Evolutionary conservation across 805 yeast genomes (phyloP), one percentile per base, ranked within the genome.

Genomic region (Isabelozyma heimii): DNA sequence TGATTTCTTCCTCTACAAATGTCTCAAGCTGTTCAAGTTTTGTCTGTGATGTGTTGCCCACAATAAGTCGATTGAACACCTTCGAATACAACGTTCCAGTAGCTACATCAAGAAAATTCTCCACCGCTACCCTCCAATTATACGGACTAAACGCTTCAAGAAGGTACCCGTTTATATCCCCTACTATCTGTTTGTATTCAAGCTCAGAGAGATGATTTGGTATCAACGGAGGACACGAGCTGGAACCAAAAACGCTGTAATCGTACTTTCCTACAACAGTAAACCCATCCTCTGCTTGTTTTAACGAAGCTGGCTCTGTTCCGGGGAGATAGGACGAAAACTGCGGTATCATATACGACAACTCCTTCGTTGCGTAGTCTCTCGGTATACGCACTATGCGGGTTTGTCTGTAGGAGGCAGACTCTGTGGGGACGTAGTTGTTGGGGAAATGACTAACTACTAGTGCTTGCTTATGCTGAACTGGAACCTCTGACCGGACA

Each of bases 381-480:
- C 91, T 62, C 4, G 92, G 90, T 2, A 86, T 72, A 46, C 91
- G 61, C 4, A 86, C 84, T n/a, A 87, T 73, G 50, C 92, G 66
- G 0, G 87, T 81, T 7, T 57, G 48, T 15, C 48, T 42, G 50
- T 58, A 74, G 17, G 54, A 46, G 0, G 49, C 46, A 2, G 80
- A 67, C 7, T 57, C 58, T 3, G 45, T 50, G 3, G 69, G 60
- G 0, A 57, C 75, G 59, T 83, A 76, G 4, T 75, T 67, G 54
- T 84, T 83, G 5, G 90, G 91, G 58, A 84, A 87, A 63, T 86
- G 91, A 30, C 85, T 84, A 8, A 83, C 63, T 16, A 81, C 78
- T 9, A 83, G 55, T 2, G 77, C 64, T 30, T 30, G 35, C 28
- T 58, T 57, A 35, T 60, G 68, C 1, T 63, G 24, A 12, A 52